Conservation (phyloP, 129 eudicot genomes). For the Scalesia atractyloides region DNA sequence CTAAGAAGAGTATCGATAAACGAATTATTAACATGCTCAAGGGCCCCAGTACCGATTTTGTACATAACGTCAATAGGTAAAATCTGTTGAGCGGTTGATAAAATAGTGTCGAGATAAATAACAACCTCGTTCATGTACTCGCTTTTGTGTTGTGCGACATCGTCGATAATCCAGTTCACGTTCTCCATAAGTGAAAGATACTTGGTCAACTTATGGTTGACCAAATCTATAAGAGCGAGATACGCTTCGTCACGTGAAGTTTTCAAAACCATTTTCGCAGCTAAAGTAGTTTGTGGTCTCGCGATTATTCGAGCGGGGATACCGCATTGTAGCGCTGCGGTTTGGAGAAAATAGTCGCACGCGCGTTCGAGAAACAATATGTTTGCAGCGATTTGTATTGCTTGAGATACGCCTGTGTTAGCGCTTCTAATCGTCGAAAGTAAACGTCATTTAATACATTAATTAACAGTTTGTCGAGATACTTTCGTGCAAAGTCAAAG, state of each 20-base stretch:
- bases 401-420: constrained; percentile 64
- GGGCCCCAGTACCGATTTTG: constrained; percentile 91
- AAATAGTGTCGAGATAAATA: constrained; percentile 77
- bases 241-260: constrained; percentile 78
- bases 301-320: constrained; percentile 68
- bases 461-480: constrained; percentile 74
- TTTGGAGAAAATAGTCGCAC: constrained; percentile 83
- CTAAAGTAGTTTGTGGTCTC: constrained; percentile 59
- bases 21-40: constrained; percentile 80
- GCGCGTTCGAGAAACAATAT: constrained; percentile 72
- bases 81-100: constrained; percentile 90
- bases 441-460: constrained; percentile 66
- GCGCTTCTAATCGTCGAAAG: constrained; percentile 55
- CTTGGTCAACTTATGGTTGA: constrained; percentile 70
- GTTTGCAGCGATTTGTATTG: constrained; percentile 93
- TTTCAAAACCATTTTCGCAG: constrained; percentile 70
- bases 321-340: constrained; percentile 88
- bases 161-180: constrained; percentile 83
- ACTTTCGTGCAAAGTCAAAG: constrained; percentile 73
- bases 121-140: constrained; percentile 73
- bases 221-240: constrained; percentile 63
- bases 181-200: constrained; percentile 66
- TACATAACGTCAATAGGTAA: constrained; percentile 80
- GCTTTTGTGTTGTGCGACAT: constrained; percentile 50
- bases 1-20: constrained; percentile 74